A percentile compares a stretch with the other conserved stretches of the same genome.
Conservation (phyloP, 2,329 filamentous ascomycete genomes). For the Lojkania enalia region DNA sequence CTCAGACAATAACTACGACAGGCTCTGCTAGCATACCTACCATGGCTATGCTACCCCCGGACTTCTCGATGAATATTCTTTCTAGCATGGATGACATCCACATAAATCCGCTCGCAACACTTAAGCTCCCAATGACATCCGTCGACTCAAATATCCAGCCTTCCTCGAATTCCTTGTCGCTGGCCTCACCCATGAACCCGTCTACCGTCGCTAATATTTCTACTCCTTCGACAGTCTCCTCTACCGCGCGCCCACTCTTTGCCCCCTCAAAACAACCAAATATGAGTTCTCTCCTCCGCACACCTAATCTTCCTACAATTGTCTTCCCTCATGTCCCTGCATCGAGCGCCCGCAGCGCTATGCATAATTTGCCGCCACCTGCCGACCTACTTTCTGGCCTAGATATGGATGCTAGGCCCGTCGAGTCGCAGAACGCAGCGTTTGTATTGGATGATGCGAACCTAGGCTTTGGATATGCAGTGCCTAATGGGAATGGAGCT, state of each 20-base stretch:
- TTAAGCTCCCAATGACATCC: constrained; percentile 27
- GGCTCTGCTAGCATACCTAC: neutral
- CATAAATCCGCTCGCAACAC: constrained; percentile 35
- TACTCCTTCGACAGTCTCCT: constrained; percentile 3
- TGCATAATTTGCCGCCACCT: constrained; percentile 38
- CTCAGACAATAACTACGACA: constrained; percentile 9
- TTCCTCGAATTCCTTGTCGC: constrained; percentile 2
- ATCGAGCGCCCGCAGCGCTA: constrained; percentile 27
- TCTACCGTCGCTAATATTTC: neutral
- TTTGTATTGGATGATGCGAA: constrained; percentile 18
- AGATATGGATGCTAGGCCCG: constrained; percentile 17
- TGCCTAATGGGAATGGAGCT: neutral
- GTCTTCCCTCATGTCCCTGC: constrained; percentile 36
- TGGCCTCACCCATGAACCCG: constrained; percentile 3
- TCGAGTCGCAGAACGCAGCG: constrained; percentile 3
- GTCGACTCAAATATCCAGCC: constrained; percentile 7
- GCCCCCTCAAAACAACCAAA: constrained; percentile 11
- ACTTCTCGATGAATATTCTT: constrained; percentile 15
- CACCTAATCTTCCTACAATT: constrained; percentile 36
- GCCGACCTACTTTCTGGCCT: constrained; percentile 36
- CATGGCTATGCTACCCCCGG: neutral
- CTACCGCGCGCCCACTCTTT: neutral
- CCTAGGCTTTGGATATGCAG: constrained; percentile 1
- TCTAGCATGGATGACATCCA: constrained; percentile 27
- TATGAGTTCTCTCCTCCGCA: constrained; percentile 19